Evolutionary conservation across 2,329 filamentous ascomycete genomes (phyloP), one percentile per base, ranked within the genome.

Genomic region (Magnaporthiopsis rhizophila): DNA sequence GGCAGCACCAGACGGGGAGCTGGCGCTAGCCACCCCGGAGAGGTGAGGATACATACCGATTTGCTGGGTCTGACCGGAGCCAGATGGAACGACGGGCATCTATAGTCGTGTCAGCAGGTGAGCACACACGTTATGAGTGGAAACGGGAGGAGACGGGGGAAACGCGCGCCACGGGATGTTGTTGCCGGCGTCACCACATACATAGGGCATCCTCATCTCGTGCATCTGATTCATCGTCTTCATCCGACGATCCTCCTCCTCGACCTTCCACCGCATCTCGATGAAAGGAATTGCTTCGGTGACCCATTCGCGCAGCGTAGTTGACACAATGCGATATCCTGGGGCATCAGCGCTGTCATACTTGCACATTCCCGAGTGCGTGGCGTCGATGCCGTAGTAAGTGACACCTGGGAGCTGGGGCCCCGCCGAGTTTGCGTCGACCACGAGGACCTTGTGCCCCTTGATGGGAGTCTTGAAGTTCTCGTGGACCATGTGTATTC

Each of bases 401-500:
- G 84, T 86, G 0, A 90, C 88, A 38, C 88, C 88, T 7, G 87
- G 86, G 18, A 90, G 77, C 64, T 85, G 83, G 0, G 89, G 90
- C 24, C 86, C 84, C 1, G 90, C 90, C 0, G 89, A 91, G 60
- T 79, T 79, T 64, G 89, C 81, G 65, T 91, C 88, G 3, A 93
- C 90, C 53, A 93, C 83, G 65, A 90, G 76, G 63, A 81, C 71
- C 70, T 77, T 81, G 45, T 15, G n/a, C 38, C 85, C 86, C 68
- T 84, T 88, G 50, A 92, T 70, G 67, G 91, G 85, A 0, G 88
- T 90, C 66, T 87, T 88, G 68, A 88, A 85, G 59, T 87, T 88
- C 71, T 93, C 90, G 64, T 92, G 89, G 53, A 87, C 90, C 82
- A 92, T 91, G 70, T 89, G 89, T 62, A 92, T 86, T 68, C 86